Evolutionary conservation across 2,329 filamentous ascomycete genomes (phyloP), one percentile per base, ranked within the genome.

Genomic region (Epichloe bromicola): DNA sequence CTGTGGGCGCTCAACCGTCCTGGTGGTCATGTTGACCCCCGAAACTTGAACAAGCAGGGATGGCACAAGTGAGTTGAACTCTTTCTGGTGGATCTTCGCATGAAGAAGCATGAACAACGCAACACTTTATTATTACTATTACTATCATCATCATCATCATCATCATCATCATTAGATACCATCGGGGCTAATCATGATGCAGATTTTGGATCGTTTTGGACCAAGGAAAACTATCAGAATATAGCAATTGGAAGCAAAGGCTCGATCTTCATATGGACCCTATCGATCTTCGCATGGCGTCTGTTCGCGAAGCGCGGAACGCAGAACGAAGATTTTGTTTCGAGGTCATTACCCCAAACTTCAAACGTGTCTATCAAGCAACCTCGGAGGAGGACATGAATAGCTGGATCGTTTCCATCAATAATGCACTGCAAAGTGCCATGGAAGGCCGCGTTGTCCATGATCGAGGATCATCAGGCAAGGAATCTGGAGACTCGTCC

Each of bases 161-260:
- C 1, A n/a, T 23, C 12, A 30, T 11, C 7, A 10, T n/a, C 2
- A n/a, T 23, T 17, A 39, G 14, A 47, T 17, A 15, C 15, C n/a
- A 45, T 30, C 2, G 10, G 15, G 23, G 40, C 10, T 49, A 49
- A 45, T 26, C 19, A 17, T 10, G n/a, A 5, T 20, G 39, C 59
- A 94, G 89, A 63, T 98, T 97, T 69, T 98, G 93, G 93, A 94
- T 98, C 56, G 93, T 98, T 2, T 75, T 98, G 43, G 94, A 97
- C 64, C 90, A 95, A 67, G 93, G 93, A 23, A 95, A 93, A 65
- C 76, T 98, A 15, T 96, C 91, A 1, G 93, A 98, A 64, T 98
- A 98, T 68, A 95, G 90, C 65, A 97, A 98, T 66, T 98, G 93
- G 93, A 98, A 98, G 69, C 88, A 98, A 65, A 91, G 82, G 65